Conservation (phyloP, 371 early-diverging fungal genomes). For the Haplosporangium sp. region DNA sequence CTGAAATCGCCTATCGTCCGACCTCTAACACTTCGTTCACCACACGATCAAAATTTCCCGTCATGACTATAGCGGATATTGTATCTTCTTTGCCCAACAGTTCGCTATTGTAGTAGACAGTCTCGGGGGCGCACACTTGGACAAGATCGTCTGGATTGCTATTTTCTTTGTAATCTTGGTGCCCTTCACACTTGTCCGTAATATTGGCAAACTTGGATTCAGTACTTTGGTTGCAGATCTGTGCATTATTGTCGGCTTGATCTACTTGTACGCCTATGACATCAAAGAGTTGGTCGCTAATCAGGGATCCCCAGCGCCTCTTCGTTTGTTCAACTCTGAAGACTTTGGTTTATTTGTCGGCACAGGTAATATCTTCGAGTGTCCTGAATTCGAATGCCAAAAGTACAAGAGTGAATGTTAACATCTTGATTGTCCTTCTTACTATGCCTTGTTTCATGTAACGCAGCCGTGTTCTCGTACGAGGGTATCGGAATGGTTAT, state of each 20-base stretch:
- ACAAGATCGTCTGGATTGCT: conserved; percentile 68
- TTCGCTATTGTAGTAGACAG: conserved; percentile 48
- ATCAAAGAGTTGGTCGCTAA: conserved; percentile 66
- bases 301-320: conserved; percentile 49
- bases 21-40: background rate
- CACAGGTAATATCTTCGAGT: conserved; percentile 71
- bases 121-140: conserved; percentile 36
- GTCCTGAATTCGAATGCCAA: conserved; percentile 3
- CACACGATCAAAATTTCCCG: conserved; percentile 83
- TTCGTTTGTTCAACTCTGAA: conserved; percentile 62
- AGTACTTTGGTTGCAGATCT: conserved; percentile 89
- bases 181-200: conserved; percentile 88
- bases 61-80: conserved; percentile 64
- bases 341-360: conserved; percentile 88
- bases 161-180: conserved; percentile 75
- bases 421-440: background rate
- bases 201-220: conserved; percentile 85
- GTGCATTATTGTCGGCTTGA: conserved; percentile 85
- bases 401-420: background rate
- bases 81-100: conserved; percentile 52
- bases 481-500: conserved; percentile 93
- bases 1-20: background rate
- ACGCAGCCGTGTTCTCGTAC: conserved; percentile 86
- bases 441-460: too few relatives aligned
- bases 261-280: conserved; percentile 87